Conservation (phyloP, 345 rosid genomes). For the Gossypium rotundifolium region DNA sequence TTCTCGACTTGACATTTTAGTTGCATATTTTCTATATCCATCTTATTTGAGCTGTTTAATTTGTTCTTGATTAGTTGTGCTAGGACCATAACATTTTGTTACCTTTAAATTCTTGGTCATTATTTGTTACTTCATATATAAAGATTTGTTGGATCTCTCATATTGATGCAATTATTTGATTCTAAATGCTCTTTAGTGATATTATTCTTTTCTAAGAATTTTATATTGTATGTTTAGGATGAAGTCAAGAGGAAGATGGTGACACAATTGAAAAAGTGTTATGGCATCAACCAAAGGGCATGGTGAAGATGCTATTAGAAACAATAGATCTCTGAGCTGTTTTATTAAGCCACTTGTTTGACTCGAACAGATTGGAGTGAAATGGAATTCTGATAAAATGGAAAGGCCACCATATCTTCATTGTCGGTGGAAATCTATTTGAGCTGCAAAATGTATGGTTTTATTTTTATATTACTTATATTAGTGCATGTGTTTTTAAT, state of each 20-base stretch:
- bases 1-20: background rate
- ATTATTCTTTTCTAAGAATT: background rate
- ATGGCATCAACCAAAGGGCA: conserved; percentile 94
- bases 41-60: background rate
- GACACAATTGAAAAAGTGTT: conserved; percentile 92
- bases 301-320: conserved; percentile 59
- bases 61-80: background rate
- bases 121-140: background rate
- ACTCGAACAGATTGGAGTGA: conserved; percentile 81
- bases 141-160: background rate
- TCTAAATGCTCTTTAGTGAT: background rate
- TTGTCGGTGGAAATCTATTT: conserved; percentile 87
- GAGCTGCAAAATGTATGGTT: conserved; percentile 81
- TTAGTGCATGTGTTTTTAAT: background rate
- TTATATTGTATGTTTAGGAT: conserved; percentile 48
- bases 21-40: background rate
- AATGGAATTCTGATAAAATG: conserved; percentile 93
- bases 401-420: conserved; percentile 99
- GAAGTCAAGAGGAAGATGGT: conserved; percentile 92
- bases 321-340: conserved; percentile 61
- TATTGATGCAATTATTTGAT: background rate
- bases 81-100: background rate
- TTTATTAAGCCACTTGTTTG: conserved; percentile 66
- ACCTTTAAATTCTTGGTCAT: background rate
- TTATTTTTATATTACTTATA: background rate